Conservation (phyloP, 768 basidiomycete species). For the Calocybe gangraenosa region DNA sequence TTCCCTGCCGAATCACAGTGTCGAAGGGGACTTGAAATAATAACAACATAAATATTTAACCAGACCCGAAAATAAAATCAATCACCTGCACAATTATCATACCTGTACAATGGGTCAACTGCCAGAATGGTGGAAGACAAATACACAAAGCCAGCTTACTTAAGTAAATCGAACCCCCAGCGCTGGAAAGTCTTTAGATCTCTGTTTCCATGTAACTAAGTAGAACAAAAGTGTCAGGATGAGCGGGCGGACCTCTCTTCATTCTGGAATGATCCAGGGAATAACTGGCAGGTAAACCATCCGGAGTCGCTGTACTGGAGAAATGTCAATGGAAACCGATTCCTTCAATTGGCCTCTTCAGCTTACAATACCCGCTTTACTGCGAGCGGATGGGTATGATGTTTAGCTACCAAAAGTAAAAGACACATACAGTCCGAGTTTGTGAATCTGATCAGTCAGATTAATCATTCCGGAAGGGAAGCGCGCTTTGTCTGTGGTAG, state of each 20-base stretch:
- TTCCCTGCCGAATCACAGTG: constrained; percentile 50
- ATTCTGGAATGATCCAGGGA: constrained; percentile 61
- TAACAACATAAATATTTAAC: background rate
- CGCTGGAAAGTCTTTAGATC: constrained; percentile 54
- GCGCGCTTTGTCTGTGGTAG: constrained; percentile 21
- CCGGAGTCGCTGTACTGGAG: constrained; percentile 56
- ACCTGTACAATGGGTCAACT: constrained; percentile 22
- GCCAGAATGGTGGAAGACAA: background rate
- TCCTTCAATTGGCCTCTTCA: background rate
- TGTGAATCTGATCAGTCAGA: constrained; percentile 53
- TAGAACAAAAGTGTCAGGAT: background rate
- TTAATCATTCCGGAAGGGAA: constrained; percentile 58
- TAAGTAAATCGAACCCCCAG: constrained; percentile 69
- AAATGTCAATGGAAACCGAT: background rate
- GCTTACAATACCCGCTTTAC: constrained; percentile 42
- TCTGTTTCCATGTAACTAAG: constrained; percentile 22
- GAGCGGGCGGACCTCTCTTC: constrained; percentile 29
- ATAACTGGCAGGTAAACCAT: constrained; percentile 68
- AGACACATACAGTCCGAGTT: constrained; percentile 46
- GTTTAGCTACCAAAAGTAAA: background rate
- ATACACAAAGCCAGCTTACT: constrained; percentile 31
- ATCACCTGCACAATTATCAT: constrained; percentile 54
- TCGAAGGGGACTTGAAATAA: constrained; percentile 60
- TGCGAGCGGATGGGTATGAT: constrained; percentile 7
- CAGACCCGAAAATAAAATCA: too few relatives aligned